These are phyloP conservation scores for Chimonanthus salicifolius DNA, from an alignment of 164 flowering plant species.

Conservation along the genomic window DNA sequence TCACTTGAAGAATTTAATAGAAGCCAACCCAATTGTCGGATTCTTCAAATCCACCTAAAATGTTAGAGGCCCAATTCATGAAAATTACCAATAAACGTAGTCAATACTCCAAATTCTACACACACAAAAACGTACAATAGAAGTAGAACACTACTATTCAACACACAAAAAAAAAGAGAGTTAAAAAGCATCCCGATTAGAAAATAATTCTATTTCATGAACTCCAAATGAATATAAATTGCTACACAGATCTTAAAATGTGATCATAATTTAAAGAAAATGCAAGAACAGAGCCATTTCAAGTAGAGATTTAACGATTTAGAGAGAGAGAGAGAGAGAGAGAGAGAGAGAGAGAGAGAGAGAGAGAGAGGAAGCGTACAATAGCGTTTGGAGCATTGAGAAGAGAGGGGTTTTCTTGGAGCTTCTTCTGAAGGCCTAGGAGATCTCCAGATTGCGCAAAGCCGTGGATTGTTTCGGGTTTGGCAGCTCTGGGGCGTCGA, in stretches of 20 bases:
- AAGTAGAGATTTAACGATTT: background rate
- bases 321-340: slow-evolving; percentile 13
- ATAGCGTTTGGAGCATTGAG: slow-evolving; percentile 79
- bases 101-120: slow-evolving; percentile 2
- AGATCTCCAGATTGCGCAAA: slow-evolving; percentile 82
- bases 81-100: background rate
- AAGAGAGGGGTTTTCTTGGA: slow-evolving; percentile 67
- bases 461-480: slow-evolving; percentile 59
- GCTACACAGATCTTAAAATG: background rate
- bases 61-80: background rate
- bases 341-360: too few relatives aligned
- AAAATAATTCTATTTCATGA: background rate
- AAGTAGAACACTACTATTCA: background rate
- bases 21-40: too few relatives aligned
- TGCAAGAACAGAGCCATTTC: background rate
- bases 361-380: slow-evolving; percentile 39
- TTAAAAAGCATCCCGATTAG: background rate
- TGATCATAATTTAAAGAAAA: background rate
- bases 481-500: slow-evolving; percentile 54
- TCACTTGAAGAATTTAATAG: too few relatives aligned
- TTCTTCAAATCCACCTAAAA: background rate
- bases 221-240: background rate
- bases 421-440: slow-evolving; percentile 44
- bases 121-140: background rate
- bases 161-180: background rate